phyloP scores from a whole-genome alignment of 495 filamentous ascomycete genomes.

The Daldinia grandis region DNA sequence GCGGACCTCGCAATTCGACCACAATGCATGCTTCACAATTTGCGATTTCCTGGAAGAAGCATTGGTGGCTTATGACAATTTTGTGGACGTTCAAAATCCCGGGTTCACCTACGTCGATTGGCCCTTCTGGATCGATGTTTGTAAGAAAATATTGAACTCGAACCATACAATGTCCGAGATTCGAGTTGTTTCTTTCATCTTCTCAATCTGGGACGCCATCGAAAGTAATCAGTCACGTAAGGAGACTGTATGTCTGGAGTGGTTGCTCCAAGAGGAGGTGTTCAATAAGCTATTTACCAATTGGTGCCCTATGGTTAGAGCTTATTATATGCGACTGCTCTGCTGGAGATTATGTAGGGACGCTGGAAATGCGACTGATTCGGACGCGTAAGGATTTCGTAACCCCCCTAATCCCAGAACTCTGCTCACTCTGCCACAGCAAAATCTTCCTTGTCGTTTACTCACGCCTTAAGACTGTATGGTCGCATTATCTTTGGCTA shows the following conservation, averaged over 20 bases:
- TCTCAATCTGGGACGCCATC: conserved; percentile 80
- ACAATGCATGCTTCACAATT: conserved; percentile 88
- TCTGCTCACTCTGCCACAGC: conserved; percentile 46
- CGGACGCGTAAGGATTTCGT: conserved; percentile 70
- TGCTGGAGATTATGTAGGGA: conserved; percentile 92
- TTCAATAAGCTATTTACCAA: conserved; percentile 92
- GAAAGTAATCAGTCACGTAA: conserved; percentile 73
- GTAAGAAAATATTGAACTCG: conserved; percentile 81
- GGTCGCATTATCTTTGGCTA: conserved; percentile 81
- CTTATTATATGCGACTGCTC: conserved; percentile 91
- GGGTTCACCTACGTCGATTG: conserved; percentile 67
- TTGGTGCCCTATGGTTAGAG: conserved; percentile 98
- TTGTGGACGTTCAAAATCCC: conserved; percentile 50
- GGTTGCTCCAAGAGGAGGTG: conserved; percentile 78
- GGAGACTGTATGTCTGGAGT: conserved; percentile 74
- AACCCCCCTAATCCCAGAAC: conserved; percentile 7
- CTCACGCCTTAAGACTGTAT: conserved; percentile 74
- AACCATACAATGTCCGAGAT: conserved; percentile 96
- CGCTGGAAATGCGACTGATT: conserved; percentile 68
- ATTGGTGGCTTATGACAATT: conserved; percentile 51
- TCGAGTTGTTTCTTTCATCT: conserved; percentile 86
- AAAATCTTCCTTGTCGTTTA: conserved; percentile 76
- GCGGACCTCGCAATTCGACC: conserved; percentile 82
- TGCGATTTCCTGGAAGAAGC: conserved; percentile 92
- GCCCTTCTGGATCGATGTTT: conserved; percentile 89